phyloP scores from a whole-genome alignment of 495 filamentous ascomycete genomes.

The Penicillium coffeae region DNA sequence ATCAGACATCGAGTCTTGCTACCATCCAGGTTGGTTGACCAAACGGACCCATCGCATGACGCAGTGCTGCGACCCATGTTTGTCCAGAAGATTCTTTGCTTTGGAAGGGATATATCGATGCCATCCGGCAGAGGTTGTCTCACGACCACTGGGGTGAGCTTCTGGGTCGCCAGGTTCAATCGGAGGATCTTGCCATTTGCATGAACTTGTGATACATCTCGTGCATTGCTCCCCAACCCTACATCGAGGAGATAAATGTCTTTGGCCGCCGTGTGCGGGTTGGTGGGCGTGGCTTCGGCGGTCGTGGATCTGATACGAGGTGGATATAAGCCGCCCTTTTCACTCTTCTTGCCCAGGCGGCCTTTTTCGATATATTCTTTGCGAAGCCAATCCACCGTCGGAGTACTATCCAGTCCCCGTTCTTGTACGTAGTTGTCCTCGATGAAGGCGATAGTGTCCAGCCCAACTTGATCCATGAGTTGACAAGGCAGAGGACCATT shows the following conservation, averaged over 20 bases:
- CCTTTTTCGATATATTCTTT: slow-evolving; percentile 31
- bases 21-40: slow-evolving; percentile 44
- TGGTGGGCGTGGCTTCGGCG: slow-evolving; percentile 4
- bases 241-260: slow-evolving; percentile 29
- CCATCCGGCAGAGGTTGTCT: slow-evolving; percentile 46
- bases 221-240: slow-evolving; percentile 22
- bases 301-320: slow-evolving; percentile 3
- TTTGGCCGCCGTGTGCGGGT: slow-evolving; percentile 11
- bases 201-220: slow-evolving; percentile 14
- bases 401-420: slow-evolving; percentile 15
- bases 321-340: slow-evolving; percentile 33
- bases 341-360: slow-evolving; percentile 27
- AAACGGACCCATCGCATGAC: slow-evolving; percentile 40
- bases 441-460: slow-evolving; percentile 35
- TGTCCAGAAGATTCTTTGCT: slow-evolving; percentile 49
- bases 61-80: slow-evolving; percentile 42
- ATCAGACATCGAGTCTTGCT: slow-evolving; percentile 35
- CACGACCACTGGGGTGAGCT: slow-evolving; percentile 21
- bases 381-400: slow-evolving; percentile 32
- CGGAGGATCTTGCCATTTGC: slow-evolving; percentile 22
- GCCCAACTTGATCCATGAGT: slow-evolving; percentile 30
- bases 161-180: slow-evolving; percentile 18
- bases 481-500: slow-evolving; percentile 22
- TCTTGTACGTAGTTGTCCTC: slow-evolving; percentile 42
- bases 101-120: slow-evolving; percentile 33